These are phyloP conservation scores for Microdochium paspali DNA, from an alignment of 2,329 filamentous ascomycete species.

Conservation along the genomic window DNA sequence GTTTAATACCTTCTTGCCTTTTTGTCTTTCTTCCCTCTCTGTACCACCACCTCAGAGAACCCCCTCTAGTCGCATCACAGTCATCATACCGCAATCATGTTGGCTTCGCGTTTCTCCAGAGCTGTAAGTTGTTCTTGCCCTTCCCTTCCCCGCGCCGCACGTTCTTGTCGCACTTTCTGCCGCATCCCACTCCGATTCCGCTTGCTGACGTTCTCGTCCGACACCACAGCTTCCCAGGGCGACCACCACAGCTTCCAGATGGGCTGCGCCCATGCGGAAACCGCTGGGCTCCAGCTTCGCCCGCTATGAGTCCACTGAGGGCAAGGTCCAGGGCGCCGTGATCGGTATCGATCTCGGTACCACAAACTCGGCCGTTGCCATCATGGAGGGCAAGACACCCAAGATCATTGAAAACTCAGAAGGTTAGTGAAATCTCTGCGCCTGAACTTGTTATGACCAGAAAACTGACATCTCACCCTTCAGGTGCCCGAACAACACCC, in stretches of 20 bases:
- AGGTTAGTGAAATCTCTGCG: conserved; percentile 43
- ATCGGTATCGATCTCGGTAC: conserved; percentile 98
- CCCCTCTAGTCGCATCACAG: conserved; percentile 21
- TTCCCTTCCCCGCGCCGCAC: conserved; percentile 4
- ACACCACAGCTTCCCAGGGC: conserved; percentile 74
- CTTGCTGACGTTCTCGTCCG: conserved; percentile 10
- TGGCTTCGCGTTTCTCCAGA: conserved; percentile 63
- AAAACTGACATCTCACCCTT: conserved; percentile 5
- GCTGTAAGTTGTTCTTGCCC: conserved; percentile 49
- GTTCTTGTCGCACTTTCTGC: conserved; percentile 7
- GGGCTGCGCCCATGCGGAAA: conserved; percentile 57
- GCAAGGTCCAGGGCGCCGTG: conserved; percentile 89
- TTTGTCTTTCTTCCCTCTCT: conserved; percentile 22
- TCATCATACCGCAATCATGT: conserved; percentile 45
- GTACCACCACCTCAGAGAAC: conserved; percentile 13
- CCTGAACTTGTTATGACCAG: conserved; percentile 1
- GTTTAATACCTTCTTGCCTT: conserved; percentile 14
- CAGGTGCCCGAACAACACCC: conserved; percentile 81
- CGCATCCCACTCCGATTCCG: conserved; percentile 1
- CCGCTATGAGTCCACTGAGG: conserved; percentile 69
- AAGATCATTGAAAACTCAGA: conserved; percentile 98
- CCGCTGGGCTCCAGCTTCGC: conserved; percentile 66
- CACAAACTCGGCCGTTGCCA: conserved; percentile 92
- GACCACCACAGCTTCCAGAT: conserved; percentile 57
- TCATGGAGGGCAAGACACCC: conserved; percentile 94